Base-by-base conservation (phyloP, 805 yeast genomes). In the Dipodascopsis tothii region DNA sequence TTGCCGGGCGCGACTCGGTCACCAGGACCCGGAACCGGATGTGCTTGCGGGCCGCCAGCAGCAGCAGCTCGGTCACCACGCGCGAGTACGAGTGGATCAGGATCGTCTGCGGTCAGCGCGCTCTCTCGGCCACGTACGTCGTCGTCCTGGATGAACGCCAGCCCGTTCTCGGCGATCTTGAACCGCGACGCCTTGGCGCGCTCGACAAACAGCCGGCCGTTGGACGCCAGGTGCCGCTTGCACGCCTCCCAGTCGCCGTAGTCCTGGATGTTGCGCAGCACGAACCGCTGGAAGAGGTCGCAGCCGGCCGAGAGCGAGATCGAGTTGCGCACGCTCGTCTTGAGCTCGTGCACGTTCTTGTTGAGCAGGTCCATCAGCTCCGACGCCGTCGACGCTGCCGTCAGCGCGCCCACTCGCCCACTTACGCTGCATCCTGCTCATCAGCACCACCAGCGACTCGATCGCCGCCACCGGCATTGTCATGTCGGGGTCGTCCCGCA, bases 381-480 rank as follows among this genome's bases (percentile, higher is more conserved):
- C 2, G 96, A 84, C 1, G 95, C 86, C 0, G 99, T 92, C 6
- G 86, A 74, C 5, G 98, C 65, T 61, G 30, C 5, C n/a, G n/a
- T n/a, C n/a, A n/a, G n/a, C n/a, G 14, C 17, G 16, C 5, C 11
- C 30, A 11, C 35, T 38, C 7, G 3, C 37, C 17, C 27, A 22
- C 63, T 36, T 46, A 59, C 64, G 96, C 61, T 86, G 87, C 55
- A 86, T 81, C 39, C 80, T 77, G 51, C 80, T 74, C 22, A 90
- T 66, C 65, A 92, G 74, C 5, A 92, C 83, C 21, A 92, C 95
- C 36, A 92, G 70, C 9, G 95, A 78, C 68, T 92, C 97, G 58
- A 92, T 92, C 28, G 98, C 98, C 35, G 98, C 99, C 27, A 92
- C 85, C 1, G 99, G 99, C 96, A 88, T 92, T 4, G 98, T 88